Evolutionary conservation across 495 filamentous ascomycete genomes (phyloP).

Genomic region (Zalerion maritima): DNA sequence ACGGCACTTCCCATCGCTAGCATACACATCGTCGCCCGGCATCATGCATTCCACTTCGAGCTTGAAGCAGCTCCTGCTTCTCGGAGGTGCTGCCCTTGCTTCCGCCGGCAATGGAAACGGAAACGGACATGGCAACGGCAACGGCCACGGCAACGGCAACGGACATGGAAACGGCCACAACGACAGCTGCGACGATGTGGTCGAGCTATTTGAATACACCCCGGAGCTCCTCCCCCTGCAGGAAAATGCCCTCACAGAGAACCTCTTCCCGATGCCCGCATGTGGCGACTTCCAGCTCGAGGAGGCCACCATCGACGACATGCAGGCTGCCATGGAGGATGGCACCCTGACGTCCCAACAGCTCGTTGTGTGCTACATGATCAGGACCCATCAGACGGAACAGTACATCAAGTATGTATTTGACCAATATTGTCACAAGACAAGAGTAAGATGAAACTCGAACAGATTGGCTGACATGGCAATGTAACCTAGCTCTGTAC

Average conservation of each 20-base stretch:
- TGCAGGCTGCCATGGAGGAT: slow-evolving; percentile 23
- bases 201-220: too few relatives aligned
- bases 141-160: too few relatives aligned
- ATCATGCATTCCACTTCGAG: too few relatives aligned
- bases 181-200: too few relatives aligned
- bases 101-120: too few relatives aligned
- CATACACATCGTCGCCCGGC: too few relatives aligned
- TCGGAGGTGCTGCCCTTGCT: too few relatives aligned
- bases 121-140: too few relatives aligned
- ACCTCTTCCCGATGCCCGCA: slow-evolving; percentile 41
- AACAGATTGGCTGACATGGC: neutral
- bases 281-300: slow-evolving; percentile 49
- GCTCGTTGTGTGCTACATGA: slow-evolving; percentile 36
- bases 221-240: slow-evolving; percentile 29
- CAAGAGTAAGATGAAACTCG: slow-evolving; percentile 8
- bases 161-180: too few relatives aligned
- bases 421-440: slow-evolving; percentile 31
- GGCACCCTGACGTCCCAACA: slow-evolving; percentile 27
- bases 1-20: too few relatives aligned
- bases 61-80: too few relatives aligned
- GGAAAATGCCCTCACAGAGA: slow-evolving; percentile 13
- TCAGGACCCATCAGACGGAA: slow-evolving; percentile 38
- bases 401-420: slow-evolving; percentile 42
- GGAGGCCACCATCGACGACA: slow-evolving; percentile 35
- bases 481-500: slow-evolving; percentile 26